Evolutionary conservation across 257 asterid genomes (phyloP).

Genomic region (Marsdenia floribunda): DNA sequence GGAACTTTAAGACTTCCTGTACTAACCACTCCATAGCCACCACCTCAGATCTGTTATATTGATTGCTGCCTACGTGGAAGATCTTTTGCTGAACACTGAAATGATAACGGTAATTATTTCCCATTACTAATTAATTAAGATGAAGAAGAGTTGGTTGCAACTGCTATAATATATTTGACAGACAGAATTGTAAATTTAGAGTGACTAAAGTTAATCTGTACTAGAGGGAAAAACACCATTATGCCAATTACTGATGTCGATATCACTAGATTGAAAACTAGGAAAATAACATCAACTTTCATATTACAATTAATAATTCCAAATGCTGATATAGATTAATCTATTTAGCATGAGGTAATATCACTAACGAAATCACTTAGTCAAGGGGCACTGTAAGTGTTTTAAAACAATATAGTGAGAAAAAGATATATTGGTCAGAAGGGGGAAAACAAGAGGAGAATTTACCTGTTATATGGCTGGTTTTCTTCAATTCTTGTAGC

Average conservation of each 20-base stretch:
- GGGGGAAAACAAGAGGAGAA: neutral
- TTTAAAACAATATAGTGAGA: neutral
- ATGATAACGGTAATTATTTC: neutral
- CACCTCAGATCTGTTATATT: slow-evolving; percentile 68
- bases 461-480: slow-evolving; percentile 76
- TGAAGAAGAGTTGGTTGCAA: neutral
- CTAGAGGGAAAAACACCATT: neutral
- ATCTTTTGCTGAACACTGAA: slow-evolving; percentile 55
- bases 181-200: neutral
- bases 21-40: slow-evolving; percentile 99
- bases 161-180: neutral
- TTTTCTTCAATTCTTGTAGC: slow-evolving; percentile 97
- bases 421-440: neutral
- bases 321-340: neutral
- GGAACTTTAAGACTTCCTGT: slow-evolving; percentile 81
- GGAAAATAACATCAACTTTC: neutral
- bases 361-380: neutral
- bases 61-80: slow-evolving; percentile 50
- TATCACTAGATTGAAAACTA: neutral
- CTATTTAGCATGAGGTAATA: neutral
- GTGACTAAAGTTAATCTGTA: neutral
- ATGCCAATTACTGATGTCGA: neutral
- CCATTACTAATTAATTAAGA: neutral
- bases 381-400: neutral
- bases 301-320: neutral